phyloP scores from a whole-genome alignment of 768 basidiomycete species.

The Naematelia encephala region DNA sequence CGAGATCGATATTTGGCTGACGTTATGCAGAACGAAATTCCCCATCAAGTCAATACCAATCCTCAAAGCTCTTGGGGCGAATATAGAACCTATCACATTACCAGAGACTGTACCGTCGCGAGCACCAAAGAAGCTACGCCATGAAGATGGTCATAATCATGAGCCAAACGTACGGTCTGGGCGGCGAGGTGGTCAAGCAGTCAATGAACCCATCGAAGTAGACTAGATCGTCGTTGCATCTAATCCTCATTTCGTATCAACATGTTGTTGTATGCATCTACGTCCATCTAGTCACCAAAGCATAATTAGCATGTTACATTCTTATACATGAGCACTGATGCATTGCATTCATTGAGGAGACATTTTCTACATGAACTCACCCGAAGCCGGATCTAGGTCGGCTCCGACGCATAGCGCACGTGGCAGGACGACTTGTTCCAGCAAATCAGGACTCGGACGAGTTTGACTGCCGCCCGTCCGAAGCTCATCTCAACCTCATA shows the following conservation, averaged over 20 bases:
- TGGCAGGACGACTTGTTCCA: no score
- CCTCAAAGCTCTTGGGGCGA: slow-evolving; percentile 31
- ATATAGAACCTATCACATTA: slow-evolving; percentile 33
- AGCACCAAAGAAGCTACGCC: slow-evolving; percentile 2
- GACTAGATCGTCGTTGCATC: neutral
- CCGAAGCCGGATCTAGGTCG: neutral
- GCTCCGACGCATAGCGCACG: neutral
- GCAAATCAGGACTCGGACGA: neutral
- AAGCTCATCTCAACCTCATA: neutral
- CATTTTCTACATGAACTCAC: no score
- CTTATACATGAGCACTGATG: no score
- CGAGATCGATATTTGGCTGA: slow-evolving; percentile 1
- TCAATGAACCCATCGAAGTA: neutral
- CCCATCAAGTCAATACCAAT: slow-evolving; percentile 77
- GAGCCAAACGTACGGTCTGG: neutral
- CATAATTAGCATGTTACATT: no score
- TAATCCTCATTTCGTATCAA: neutral
- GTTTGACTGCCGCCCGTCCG: neutral
- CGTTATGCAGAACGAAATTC: slow-evolving; percentile 73
- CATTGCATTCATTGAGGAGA: neutral
- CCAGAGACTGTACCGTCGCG: slow-evolving; percentile 35
- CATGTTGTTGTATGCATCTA: neutral
- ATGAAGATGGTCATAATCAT: slow-evolving; percentile 2
- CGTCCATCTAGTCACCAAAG: no score
- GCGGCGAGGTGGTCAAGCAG: neutral